Percentiles rank a stretch among this genome's conserved stretches.
These are phyloP conservation scores for Globisporangium cederbergense DNA, from an alignment of 352 stramenopile genomes.

Conservation along the genomic window DNA sequence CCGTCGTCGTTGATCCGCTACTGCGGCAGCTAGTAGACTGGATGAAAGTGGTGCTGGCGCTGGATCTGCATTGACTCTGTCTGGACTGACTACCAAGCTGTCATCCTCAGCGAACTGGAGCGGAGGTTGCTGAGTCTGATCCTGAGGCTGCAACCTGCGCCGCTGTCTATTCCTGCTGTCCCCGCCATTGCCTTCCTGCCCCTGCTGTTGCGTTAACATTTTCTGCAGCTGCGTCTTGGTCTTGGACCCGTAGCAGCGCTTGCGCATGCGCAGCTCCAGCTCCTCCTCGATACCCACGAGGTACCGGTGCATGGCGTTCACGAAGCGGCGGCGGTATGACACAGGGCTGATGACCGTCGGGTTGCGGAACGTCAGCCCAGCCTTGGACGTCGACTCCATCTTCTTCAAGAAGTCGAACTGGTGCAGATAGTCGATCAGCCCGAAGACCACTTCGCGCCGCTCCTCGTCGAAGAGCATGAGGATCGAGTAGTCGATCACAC, in stretches of 20 bases:
- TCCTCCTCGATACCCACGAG: conserved; percentile 78
- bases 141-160: no score
- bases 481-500: conserved; percentile 86
- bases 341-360: conserved; percentile 82
- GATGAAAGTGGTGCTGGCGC: no score
- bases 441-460: conserved; percentile 65
- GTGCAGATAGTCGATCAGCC: conserved; percentile 85
- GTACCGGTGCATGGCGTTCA: conserved; percentile 82
- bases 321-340: conserved; percentile 75
- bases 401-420: conserved; percentile 89
- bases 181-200: neutral
- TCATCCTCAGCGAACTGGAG: no score
- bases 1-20: neutral
- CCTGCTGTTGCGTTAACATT: neutral
- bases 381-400: conserved; percentile 87
- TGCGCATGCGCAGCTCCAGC: conserved; percentile 65
- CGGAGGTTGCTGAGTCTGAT: no score
- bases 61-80: no score
- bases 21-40: no score
- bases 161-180: neutral
- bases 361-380: conserved; percentile 76
- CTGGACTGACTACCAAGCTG: no score
- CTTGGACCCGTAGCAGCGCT: conserved; percentile 31
- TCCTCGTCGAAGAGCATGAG: conserved; percentile 84
- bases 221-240: conserved; percentile 18